Percentiles rank a stretch among this genome's conserved stretches.
These are phyloP conservation scores for Fusarium redolens DNA, from an alignment of 2,329 filamentous ascomycete genomes.

Conservation along the genomic window DNA sequence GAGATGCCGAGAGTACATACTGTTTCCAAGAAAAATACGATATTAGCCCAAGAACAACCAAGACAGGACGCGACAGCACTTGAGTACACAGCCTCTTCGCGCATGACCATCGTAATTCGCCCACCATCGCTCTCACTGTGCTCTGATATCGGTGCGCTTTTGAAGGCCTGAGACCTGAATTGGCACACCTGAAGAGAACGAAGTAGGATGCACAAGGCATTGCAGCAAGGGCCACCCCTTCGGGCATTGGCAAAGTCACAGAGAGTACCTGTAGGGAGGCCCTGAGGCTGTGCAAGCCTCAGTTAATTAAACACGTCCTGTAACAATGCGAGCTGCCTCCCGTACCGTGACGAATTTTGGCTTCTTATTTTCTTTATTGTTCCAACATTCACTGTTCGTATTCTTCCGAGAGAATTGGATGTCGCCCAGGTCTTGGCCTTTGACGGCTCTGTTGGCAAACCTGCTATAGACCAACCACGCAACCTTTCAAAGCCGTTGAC, in stretches of 20 bases:
- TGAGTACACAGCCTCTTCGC: constrained; percentile 12
- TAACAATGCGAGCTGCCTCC: constrained; percentile 25
- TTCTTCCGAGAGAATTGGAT: not conserved
- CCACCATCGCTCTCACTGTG: not conserved
- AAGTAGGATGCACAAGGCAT: constrained; percentile 1
- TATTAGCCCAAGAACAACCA: constrained; percentile 5
- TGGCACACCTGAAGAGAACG: constrained; percentile 18
- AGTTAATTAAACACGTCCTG: constrained; percentile 36
- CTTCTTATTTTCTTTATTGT: not conserved
- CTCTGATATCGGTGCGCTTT: not conserved
- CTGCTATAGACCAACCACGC: constrained; percentile 10
- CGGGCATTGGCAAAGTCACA: constrained; percentile 30
- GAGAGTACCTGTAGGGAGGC: not conserved
- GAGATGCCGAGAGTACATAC: constrained; percentile 6
- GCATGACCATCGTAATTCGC: constrained; percentile 10
- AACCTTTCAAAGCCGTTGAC: constrained; percentile 23
- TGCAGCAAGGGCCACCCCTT: constrained; percentile 19
- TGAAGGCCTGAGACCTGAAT: not conserved
- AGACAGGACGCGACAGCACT: constrained; percentile 6
- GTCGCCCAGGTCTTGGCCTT: constrained; percentile 23
- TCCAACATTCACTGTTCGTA: constrained; percentile 4
- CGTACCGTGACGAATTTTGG: not conserved
- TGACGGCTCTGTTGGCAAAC: not conserved
- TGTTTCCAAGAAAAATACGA: constrained; percentile 4
- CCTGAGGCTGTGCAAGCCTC: constrained; percentile 39